phyloP scores from a whole-genome alignment of 352 stramenopile genomes.

The Pythium diclinum region DNA sequence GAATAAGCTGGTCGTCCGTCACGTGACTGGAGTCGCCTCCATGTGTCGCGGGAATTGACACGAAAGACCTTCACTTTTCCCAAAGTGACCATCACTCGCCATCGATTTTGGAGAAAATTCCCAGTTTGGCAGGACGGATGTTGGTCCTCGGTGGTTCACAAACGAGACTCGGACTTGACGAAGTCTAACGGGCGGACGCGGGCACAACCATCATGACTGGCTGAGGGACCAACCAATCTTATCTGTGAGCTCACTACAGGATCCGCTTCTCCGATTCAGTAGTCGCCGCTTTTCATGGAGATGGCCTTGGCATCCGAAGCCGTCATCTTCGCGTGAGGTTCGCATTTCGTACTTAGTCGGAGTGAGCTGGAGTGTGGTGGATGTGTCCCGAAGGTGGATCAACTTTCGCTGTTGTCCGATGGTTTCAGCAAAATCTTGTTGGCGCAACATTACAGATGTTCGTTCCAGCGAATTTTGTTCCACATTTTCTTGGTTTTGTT shows the following conservation, averaged over 20 bases:
- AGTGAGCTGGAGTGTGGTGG: background rate
- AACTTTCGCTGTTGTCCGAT: background rate
- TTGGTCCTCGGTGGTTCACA: constrained; percentile 18
- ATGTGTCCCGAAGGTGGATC: constrained; percentile 14
- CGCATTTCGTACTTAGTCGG: background rate
- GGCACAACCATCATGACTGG: background rate
- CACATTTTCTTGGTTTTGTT: constrained; percentile 9
- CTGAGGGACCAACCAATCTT: background rate
- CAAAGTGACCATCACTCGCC: constrained; percentile 26
- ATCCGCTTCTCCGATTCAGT: background rate
- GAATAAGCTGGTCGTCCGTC: background rate
- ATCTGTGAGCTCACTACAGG: background rate
- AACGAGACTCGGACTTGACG: constrained; percentile 7
- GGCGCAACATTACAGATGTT: constrained; percentile 5
- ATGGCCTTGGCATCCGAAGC: too few relatives aligned
- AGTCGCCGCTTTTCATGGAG: background rate
- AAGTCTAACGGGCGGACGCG: background rate
- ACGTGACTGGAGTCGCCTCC: background rate
- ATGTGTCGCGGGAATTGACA: constrained; percentile 21
- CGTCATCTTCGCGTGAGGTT: too few relatives aligned
- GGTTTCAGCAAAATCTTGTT: constrained; percentile 15
- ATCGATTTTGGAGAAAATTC: constrained; percentile 28
- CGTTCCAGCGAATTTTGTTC: constrained; percentile 18
- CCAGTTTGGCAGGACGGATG: constrained; percentile 20
- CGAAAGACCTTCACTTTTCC: constrained; percentile 26